phyloP scores from a whole-genome alignment of 768 basidiomycete species.

The Boletus patriciae region DNA sequence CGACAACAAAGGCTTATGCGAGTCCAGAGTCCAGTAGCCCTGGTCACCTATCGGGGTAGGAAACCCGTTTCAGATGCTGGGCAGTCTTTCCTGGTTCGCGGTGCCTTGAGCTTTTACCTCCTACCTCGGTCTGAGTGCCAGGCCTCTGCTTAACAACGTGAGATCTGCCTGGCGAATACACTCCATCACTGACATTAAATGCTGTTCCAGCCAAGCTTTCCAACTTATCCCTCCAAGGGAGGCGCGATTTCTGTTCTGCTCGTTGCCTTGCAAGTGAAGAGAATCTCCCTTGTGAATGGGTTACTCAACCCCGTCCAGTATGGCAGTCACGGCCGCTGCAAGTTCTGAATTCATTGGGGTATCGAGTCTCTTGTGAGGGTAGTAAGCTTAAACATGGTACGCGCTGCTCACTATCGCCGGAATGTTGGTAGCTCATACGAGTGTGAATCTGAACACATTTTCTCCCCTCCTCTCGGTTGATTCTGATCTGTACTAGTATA shows the following conservation, averaged over 20 bases:
- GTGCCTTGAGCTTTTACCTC: constrained; percentile 54
- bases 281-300: background rate
- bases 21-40: constrained; percentile 7
- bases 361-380: constrained; percentile 42
- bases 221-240: constrained; percentile 50
- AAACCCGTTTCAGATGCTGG: constrained; percentile 43
- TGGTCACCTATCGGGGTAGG: background rate
- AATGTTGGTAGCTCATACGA: constrained; percentile 42
- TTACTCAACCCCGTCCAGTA: constrained; percentile 22
- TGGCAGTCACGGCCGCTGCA: constrained; percentile 49
- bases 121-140: constrained; percentile 45
- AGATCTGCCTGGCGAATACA: background rate
- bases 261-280: constrained; percentile 38
- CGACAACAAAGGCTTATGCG: constrained; percentile 53
- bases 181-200: background rate
- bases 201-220: constrained; percentile 44
- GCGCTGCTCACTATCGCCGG: background rate
- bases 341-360: constrained; percentile 49
- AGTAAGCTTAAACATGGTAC: background rate
- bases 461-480: too few relatives aligned
- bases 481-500: constrained; percentile 22
- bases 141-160: constrained; percentile 36
- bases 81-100: constrained; percentile 58
- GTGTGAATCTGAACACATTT: constrained; percentile 24
- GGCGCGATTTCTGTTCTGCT: constrained; percentile 46